Conservation (phyloP, 140 eudicot genomes). For the Oenanthe javanica region DNA sequence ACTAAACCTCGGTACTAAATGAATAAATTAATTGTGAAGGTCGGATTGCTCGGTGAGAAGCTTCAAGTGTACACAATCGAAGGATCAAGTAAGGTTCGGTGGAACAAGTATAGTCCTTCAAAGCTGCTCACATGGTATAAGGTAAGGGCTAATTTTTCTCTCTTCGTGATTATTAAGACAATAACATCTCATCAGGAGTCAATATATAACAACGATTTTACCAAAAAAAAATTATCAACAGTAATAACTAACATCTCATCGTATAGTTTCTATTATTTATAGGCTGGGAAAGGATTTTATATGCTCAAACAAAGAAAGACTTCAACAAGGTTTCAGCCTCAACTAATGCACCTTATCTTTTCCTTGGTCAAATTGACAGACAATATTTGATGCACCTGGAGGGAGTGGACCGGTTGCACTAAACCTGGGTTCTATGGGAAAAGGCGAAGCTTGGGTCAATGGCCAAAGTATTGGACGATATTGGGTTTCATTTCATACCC, state of each 20-base stretch:
- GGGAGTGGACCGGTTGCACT: slow-evolving; percentile 56
- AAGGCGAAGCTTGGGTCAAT: slow-evolving; percentile 89
- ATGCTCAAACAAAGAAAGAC: background rate
- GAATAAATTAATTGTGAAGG: slow-evolving; percentile 22
- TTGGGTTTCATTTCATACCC: slow-evolving; percentile 66
- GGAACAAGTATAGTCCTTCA: slow-evolving; percentile 37
- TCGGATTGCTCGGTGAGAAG: slow-evolving; percentile 72
- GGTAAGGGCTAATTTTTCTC: slow-evolving; percentile 25
- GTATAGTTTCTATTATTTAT: background rate
- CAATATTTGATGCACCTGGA: slow-evolving; percentile 52
- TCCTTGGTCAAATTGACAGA: slow-evolving; percentile 29
- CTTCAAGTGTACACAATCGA: slow-evolving; percentile 34
- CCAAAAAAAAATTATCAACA: background rate
- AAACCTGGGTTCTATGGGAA: slow-evolving; percentile 87
- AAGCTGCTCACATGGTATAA: slow-evolving; percentile 75
- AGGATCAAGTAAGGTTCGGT: slow-evolving; percentile 39
- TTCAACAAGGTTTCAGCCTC: background rate
- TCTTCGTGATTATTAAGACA: background rate
- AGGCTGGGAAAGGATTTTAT: background rate
- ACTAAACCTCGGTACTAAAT: background rate
- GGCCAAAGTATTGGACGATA: slow-evolving; percentile 85
- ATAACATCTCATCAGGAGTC: background rate
- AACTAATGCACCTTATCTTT: slow-evolving; percentile 3
- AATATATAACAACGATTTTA: background rate
- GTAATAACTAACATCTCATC: background rate